These are phyloP conservation scores for Linderina pennispora DNA, from an alignment of 192 early-diverging fungal genomes.

Conservation along the genomic window DNA sequence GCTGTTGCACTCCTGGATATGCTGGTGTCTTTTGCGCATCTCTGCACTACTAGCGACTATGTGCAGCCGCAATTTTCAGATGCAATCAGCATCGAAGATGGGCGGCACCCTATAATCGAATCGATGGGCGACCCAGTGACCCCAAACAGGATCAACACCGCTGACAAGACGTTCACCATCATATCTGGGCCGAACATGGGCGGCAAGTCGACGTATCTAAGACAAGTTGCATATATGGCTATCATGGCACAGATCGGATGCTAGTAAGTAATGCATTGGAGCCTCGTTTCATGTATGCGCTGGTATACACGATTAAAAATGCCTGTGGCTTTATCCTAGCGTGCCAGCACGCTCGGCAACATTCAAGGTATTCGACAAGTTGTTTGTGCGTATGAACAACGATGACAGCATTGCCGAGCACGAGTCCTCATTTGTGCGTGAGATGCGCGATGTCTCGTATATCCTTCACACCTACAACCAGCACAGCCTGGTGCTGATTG, in stretches of 20 bases:
- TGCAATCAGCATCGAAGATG: slow-evolving; percentile 66
- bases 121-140: slow-evolving; percentile 49
- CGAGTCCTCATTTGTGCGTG: slow-evolving; percentile 76
- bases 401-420: slow-evolving; percentile 54
- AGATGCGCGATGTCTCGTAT: slow-evolving; percentile 81
- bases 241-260: slow-evolving; percentile 86
- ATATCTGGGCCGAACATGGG: slow-evolving; percentile 93
- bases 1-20: slow-evolving; percentile 76
- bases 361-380: slow-evolving; percentile 61
- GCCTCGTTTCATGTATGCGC: no score
- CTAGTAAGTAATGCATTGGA: slow-evolving; percentile 45
- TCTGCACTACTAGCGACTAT: slow-evolving; percentile 53
- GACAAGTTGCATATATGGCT: slow-evolving; percentile 67
- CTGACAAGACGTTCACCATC: slow-evolving; percentile 58
- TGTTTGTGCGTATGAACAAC: slow-evolving; percentile 74
- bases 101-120: slow-evolving; percentile 74
- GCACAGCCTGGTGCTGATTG: slow-evolving; percentile 74
- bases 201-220: slow-evolving; percentile 82
- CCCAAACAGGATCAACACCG: slow-evolving; percentile 65
- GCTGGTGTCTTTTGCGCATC: slow-evolving; percentile 65
- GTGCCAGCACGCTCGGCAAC: slow-evolving; percentile 78
- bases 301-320: no score
- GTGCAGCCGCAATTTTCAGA: slow-evolving; percentile 71
- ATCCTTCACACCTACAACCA: slow-evolving; percentile 70
- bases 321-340: slow-evolving; percentile 14